Evolutionary conservation across 305 asterid species (phyloP).

Genomic region (Fraxinus greggii): DNA sequence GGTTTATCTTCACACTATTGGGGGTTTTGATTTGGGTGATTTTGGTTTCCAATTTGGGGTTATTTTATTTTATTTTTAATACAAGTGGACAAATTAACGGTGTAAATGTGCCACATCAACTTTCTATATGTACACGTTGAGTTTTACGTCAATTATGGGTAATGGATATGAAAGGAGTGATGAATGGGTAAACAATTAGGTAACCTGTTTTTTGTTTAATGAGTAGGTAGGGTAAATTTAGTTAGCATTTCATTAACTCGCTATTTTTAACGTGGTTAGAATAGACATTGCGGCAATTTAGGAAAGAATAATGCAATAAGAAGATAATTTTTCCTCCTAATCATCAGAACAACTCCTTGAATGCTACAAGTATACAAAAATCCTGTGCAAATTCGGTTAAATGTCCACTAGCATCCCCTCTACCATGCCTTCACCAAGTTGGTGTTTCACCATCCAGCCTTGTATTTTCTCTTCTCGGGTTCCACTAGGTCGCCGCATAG

Average conservation of each 20-base stretch:
- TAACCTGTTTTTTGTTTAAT: no score
- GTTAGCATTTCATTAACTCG: not conserved
- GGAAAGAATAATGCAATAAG: not conserved
- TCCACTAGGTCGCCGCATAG: not conserved
- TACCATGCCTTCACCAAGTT: not conserved
- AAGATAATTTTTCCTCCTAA: not conserved
- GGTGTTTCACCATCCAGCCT: not conserved
- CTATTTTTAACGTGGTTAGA: not conserved
- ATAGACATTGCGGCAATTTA: not conserved
- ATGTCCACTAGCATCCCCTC: not conserved
- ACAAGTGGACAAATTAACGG: no score
- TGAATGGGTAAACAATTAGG: no score
- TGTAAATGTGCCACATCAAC: no score
- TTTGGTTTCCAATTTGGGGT: no score
- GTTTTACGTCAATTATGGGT: no score
- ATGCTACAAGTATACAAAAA: not conserved
- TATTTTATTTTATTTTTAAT: no score
- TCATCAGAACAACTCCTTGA: not conserved
- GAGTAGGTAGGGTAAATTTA: no score
- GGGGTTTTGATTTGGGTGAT: no score
- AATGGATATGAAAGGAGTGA: no score
- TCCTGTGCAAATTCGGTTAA: not conserved
- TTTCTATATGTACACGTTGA: no score
- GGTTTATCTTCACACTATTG: no score
- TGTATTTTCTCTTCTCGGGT: not conserved